These are phyloP conservation scores for Coemansia sp. DNA, from an alignment of 192 early-diverging fungal genomes.

Conservation along the genomic window DNA sequence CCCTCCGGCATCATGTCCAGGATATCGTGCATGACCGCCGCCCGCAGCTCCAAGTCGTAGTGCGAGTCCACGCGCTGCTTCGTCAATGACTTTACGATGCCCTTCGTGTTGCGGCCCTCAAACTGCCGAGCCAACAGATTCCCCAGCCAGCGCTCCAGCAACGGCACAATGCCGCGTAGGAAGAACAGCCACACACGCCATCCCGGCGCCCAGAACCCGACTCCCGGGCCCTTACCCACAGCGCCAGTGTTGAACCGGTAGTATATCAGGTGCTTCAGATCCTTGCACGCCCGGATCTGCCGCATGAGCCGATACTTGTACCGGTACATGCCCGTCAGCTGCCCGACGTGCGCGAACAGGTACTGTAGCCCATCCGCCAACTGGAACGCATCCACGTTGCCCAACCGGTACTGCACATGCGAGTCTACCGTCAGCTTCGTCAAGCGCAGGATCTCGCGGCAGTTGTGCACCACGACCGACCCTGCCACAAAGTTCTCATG, in stretches of 20 bases:
- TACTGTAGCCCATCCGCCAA: conserved; percentile 98
- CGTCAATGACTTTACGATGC: conserved; percentile 96
- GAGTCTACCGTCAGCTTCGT: conserved; percentile 96
- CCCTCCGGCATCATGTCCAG: conserved; percentile 99
- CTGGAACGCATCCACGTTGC: conserved; percentile 98
- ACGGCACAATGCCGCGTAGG: conserved; percentile 94
- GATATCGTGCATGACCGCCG: conserved; percentile 98
- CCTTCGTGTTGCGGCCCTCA: conserved; percentile 94
- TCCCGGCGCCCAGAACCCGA: conserved; percentile 98
- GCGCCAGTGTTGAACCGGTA: conserved; percentile 89
- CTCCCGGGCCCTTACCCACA: conserved; percentile 96
- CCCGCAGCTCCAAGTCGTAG: conserved; percentile 95
- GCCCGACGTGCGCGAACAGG: conserved; percentile 96
- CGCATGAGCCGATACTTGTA: conserved; percentile 98
- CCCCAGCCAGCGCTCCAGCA: conserved; percentile 97
- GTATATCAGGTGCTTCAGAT: conserved; percentile 92
- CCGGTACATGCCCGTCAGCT: conserved; percentile 98
- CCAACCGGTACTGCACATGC: conserved; percentile 96
- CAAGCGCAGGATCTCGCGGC: conserved; percentile 91
- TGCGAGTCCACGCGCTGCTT: conserved; percentile 99
- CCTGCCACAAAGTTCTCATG: conserved; percentile 51
- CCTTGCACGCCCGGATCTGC: conserved; percentile 94
- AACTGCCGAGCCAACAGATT: conserved; percentile 98
- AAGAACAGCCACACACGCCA: conserved; percentile 99
- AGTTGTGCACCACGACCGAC: conserved; percentile 49